Base-by-base conservation (phyloP, 1,284 basidiomycete genomes). In the Pseudozyma thailandica region DNA sequence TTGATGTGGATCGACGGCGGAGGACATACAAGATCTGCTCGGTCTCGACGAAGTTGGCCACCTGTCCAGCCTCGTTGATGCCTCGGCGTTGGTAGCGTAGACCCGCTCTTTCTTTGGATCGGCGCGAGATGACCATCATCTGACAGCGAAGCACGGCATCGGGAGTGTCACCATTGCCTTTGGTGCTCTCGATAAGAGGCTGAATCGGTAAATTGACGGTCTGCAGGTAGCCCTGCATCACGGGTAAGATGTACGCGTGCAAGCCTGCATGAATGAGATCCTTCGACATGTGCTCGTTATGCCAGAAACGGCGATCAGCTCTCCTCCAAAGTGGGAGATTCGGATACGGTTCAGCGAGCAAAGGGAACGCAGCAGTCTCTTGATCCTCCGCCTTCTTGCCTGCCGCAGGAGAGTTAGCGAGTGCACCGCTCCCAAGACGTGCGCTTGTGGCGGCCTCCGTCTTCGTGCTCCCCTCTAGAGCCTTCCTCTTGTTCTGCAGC, bases 41-140 rank as follows among this genome's bases (percentile, higher is more conserved):
- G 6, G 94, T 95, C 90, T 94, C 95, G 27, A 96, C 95, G 84
- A 96, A 98, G 81, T 98, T 98, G 47, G 96, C 96, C 23, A 91
- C 92, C 81, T 96, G 91, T 25, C 96, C 95, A 75, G 96, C 92
- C 82, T 99, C 96, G 81, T 98, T 96, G 30, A 99, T 92, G 0
- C 95, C 95, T 62, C 95, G 88, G 5, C 94, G 95, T 79, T 97
- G 94, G 86, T 97, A 98, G 23, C 95, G 89, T 25, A 96, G 97
- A 1, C 95, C 95, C 18, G 96, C 95, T 62, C 94, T 87, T 84
- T 94, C 95, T 89, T 92, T 95, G 21, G 94, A 91, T 6, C 98
- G 86, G 27, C 95, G 26, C 87, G 89, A 43, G 89, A 91, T 16
- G 89, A 91, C 31, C 88, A 93, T 91, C 55, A 94, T 87, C 76